phyloP scores from a whole-genome alignment of 148 eudicot species.

The Fagopyrum homotropicum region DNA sequence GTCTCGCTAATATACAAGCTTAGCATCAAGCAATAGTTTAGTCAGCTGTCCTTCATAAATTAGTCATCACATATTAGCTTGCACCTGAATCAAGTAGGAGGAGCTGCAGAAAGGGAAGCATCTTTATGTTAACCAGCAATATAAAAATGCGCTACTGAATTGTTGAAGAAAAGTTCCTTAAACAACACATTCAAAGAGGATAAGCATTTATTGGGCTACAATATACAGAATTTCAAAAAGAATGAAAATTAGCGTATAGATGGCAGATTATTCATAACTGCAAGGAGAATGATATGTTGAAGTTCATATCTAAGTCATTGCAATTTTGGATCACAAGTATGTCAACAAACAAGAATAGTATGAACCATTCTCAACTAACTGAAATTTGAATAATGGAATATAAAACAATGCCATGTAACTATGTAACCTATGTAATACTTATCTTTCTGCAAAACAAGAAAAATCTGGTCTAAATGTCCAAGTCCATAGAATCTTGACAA shows the following conservation, averaged over 20 bases:
- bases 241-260: neutral
- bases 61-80: neutral
- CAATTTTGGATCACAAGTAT: neutral
- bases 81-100: neutral
- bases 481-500: too few relatives aligned
- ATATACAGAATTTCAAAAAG: neutral
- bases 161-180: too few relatives aligned
- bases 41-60: neutral
- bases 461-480: too few relatives aligned
- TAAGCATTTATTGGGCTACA: neutral
- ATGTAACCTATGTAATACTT: neutral
- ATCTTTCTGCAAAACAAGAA: neutral
- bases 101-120: neutral
- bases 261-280: neutral
- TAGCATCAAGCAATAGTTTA: neutral
- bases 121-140: neutral
- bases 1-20: neutral
- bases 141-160: too few relatives aligned
- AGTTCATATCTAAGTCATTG: neutral
- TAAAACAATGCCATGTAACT: neutral
- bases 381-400: neutral
- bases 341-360: neutral
- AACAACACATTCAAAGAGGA: neutral
- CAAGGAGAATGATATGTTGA: neutral
- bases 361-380: neutral